Base-by-base conservation (phyloP, 78 protist species). In the slime mould (Dictyostelium discoideum) region DNA sequence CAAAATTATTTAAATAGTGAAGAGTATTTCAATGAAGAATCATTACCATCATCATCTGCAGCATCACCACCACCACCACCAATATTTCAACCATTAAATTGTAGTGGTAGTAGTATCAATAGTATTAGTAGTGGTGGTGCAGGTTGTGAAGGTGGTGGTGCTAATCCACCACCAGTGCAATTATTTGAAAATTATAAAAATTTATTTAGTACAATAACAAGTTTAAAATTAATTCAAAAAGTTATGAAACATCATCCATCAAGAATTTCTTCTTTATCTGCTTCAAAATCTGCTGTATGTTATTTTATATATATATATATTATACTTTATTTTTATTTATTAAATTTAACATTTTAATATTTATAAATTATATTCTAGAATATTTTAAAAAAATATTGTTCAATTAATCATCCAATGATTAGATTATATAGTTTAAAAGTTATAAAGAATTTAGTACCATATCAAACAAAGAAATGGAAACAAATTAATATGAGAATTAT, bases 251-350 rank as follows among this genome's bases (percentile, higher is more conserved):
- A 90, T 67, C 63, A 82, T 48, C 94, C 86, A 69, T 69, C 94
- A 22, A 90, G 94, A 82, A 67, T 87, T 40, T 29, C 73, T 18
- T 63, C 85, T 7, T 60, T 90, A 65, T 24, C 94, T 1, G 82
- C 87, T 24, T 69, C 87, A 2, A 90, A 90, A 82, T 81, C 87
- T 37, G 85, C 85, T 80, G 94, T 90, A 90, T 14, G 94, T 90
- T 20, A n/a, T n/a, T n/a, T n/a, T n/a, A 24, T 18, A 42, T 13
- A 1, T 57, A 32, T 32, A 32, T 32, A 0, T 18, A n/a, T 60
- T 44, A 9, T 44, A 5, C 50, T 44, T 44, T 32, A 22, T 26
- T 73, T 73, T 8, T 73, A 73, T 73, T 9, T n/a, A 13, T 32
- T 24, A 3, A 32, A 4, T 24, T 73, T n/a, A 4, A 32, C 37